phyloP scores from a whole-genome alignment of 352 stramenopile species.

The Globisporangium spinosum region DNA sequence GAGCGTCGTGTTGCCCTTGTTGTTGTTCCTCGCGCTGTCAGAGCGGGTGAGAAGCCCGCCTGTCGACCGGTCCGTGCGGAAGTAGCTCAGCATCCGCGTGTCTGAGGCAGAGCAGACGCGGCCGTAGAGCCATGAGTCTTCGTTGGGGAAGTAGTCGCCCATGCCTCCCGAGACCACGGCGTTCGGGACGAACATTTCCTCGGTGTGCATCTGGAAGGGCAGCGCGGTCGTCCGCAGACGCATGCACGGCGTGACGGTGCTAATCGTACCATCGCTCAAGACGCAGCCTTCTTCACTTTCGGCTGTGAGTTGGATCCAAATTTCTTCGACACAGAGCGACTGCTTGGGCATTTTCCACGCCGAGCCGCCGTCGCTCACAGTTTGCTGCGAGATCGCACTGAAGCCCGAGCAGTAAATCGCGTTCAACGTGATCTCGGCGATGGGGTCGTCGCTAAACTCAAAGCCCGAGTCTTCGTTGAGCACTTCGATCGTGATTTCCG shows the following conservation, averaged over 20 bases:
- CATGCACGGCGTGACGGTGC: constrained; percentile 50
- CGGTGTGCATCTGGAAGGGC: constrained; percentile 69
- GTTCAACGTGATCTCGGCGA: constrained; percentile 62
- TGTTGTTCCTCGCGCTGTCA: constrained; percentile 63
- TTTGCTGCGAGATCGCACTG: constrained; percentile 39
- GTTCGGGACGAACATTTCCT: constrained; percentile 52
- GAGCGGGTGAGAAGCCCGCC: constrained; percentile 67
- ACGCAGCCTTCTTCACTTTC: constrained; percentile 17
- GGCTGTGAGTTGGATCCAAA: constrained; percentile 58
- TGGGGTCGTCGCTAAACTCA: constrained; percentile 85
- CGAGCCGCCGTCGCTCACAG: constrained; percentile 52
- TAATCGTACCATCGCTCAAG: neutral
- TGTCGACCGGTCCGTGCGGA: constrained; percentile 63
- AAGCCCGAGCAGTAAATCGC: constrained; percentile 83
- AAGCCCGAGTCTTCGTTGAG: constrained; percentile 83
- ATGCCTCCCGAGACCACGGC: constrained; percentile 63
- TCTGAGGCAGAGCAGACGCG: constrained; percentile 64
- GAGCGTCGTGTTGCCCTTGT: constrained; percentile 68
- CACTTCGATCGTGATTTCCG: constrained; percentile 61
- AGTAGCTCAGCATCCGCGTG: constrained; percentile 71
- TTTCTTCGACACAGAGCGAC: constrained; percentile 71
- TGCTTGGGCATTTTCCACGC: constrained; percentile 60
- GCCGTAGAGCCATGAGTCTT: constrained; percentile 62
- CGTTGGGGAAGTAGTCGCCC: constrained; percentile 61
- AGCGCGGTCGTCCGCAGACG: constrained; percentile 63